These are phyloP conservation scores for Aspergillus neoniger DNA, from an alignment of 2,329 filamentous ascomycete genomes.

Conservation along the genomic window DNA sequence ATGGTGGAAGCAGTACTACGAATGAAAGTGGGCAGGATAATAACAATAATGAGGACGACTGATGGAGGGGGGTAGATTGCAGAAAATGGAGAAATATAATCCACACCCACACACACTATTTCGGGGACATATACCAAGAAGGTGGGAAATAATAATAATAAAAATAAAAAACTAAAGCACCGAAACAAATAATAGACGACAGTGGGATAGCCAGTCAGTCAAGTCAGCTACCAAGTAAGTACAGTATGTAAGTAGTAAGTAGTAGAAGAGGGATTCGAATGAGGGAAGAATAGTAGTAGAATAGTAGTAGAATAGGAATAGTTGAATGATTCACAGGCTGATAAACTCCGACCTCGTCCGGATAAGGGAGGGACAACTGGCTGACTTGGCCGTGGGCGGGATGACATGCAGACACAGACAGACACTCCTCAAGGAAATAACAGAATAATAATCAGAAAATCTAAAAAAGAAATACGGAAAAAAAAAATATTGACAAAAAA, in stretches of 20 bases:
- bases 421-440: neutral
- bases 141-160: conserved; percentile 10
- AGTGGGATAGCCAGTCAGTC: too few species aligned
- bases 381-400: conserved; percentile 15
- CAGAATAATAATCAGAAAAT: neutral
- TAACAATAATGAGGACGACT: conserved; percentile 6
- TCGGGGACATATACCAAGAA: neutral
- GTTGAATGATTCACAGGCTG: conserved; percentile 1
- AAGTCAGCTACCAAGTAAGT: too few species aligned
- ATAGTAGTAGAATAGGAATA: neutral
- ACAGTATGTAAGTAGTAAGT: neutral
- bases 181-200: conserved; percentile 5
- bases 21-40: conserved; percentile 10
- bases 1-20: neutral
- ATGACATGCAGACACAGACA: conserved; percentile 21
- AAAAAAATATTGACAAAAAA: conserved; percentile 1
- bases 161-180: conserved; percentile 13
- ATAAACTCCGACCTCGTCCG: conserved; percentile 19
- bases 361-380: conserved; percentile 17
- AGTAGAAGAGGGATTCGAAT: neutral
- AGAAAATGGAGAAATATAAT: neutral
- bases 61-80: neutral
- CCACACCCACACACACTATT: neutral
- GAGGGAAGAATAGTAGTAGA: neutral
- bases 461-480: conserved; percentile 5